Conservation (phyloP, 106 monocot genomes). For the Dendrobium huoshanense region DNA sequence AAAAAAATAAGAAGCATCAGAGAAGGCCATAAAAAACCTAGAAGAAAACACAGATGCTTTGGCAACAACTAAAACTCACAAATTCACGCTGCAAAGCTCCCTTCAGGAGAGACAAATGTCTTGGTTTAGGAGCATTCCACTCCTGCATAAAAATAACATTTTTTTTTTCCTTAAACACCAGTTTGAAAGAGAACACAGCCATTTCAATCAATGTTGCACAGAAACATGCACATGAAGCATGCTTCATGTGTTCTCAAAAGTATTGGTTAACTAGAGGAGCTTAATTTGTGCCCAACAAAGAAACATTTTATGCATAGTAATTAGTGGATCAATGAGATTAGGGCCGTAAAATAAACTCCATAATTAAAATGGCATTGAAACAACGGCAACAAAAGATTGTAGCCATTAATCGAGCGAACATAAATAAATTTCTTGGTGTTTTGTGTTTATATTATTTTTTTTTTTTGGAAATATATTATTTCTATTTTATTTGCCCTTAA, state of each 20-base stretch:
- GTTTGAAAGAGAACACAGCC: not conserved
- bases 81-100: slow-evolving; percentile 55
- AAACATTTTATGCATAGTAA: too few relatives aligned
- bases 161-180: not conserved
- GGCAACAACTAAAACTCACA: slow-evolving; percentile 33
- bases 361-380: too few relatives aligned
- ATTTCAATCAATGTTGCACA: not conserved
- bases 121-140: slow-evolving; percentile 80
- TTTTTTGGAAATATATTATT: too few relatives aligned
- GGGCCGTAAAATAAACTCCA: too few relatives aligned
- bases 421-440: too few relatives aligned
- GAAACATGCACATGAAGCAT: not conserved
- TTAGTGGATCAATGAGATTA: too few relatives aligned
- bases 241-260: not conserved
- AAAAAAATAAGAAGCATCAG: not conserved
- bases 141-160: slow-evolving; percentile 38
- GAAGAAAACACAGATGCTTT: not conserved
- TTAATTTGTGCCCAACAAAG: too few relatives aligned
- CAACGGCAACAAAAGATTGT: too few relatives aligned
- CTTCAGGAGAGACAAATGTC: slow-evolving; percentile 62
- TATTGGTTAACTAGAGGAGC: not conserved
- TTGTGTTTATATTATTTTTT: too few relatives aligned
- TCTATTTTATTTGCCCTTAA: too few relatives aligned
- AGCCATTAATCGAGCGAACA: too few relatives aligned
- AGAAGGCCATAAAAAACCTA: not conserved